Percentiles rank a stretch among this genome's conserved stretches.
Conservation (phyloP, 2,329 filamentous ascomycete species). For the Botrytis porri region DNA sequence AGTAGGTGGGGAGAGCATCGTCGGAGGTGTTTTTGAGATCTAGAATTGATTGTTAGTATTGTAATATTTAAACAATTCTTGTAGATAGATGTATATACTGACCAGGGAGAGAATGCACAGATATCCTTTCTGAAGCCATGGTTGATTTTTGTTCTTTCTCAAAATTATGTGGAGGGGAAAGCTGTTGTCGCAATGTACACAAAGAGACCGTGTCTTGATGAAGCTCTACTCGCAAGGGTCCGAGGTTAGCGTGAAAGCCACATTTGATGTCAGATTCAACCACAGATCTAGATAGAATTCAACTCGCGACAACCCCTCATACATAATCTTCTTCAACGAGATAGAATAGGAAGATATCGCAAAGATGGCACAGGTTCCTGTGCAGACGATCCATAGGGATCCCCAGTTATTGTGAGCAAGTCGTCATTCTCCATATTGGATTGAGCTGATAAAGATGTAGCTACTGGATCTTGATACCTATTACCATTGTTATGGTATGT, state of each 20-base stretch:
- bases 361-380: conserved; percentile 77
- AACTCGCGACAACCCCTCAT: conserved; percentile 15
- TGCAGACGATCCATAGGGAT: conserved; percentile 97
- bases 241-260: conserved; percentile 32
- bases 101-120: conserved; percentile 21
- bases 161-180: conserved; percentile 13
- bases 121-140: conserved; percentile 20
- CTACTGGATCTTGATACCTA: conserved; percentile 98
- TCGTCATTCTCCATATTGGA: conserved; percentile 18
- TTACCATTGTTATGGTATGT: conserved; percentile 89
- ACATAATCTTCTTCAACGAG: not conserved
- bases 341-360: conserved; percentile 15
- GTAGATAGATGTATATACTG: conserved; percentile 21
- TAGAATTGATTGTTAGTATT: conserved; percentile 40
- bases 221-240: conserved; percentile 20
- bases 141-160: conserved; percentile 8
- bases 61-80: not conserved
- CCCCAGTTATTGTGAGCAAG: conserved; percentile 86
- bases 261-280: conserved; percentile 28
- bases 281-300: conserved; percentile 5
- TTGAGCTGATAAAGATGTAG: conserved; percentile 48
- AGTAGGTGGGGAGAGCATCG: conserved; percentile 90
- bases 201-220: conserved; percentile 38
- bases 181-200: conserved; percentile 13
- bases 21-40: conserved; percentile 97